A percentile compares a stretch with the other conserved stretches of the same genome.
These are phyloP conservation scores for Podila epicladia DNA, from an alignment of 192 early-diverging fungal genomes.

Conservation along the genomic window DNA sequence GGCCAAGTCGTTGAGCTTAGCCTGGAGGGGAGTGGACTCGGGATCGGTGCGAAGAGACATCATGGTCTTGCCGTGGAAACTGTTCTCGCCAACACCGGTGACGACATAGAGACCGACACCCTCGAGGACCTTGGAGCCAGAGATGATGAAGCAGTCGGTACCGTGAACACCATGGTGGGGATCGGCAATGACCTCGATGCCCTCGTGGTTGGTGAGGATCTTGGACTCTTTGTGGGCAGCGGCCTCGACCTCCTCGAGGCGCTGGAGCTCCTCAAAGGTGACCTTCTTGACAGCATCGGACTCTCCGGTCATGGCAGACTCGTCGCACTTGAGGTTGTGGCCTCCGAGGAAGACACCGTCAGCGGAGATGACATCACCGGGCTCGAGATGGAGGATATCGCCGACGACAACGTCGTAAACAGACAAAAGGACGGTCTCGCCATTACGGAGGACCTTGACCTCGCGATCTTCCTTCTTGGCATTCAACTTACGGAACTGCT, in stretches of 20 bases:
- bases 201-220: slow-evolving; percentile 43
- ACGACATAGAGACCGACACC: slow-evolving; percentile 88
- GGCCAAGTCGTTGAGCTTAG: slow-evolving; percentile 88
- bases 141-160: slow-evolving; percentile 85
- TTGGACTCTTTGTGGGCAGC: slow-evolving; percentile 20
- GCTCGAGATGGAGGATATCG: slow-evolving; percentile 85
- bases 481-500: slow-evolving; percentile 82
- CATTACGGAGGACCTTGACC: slow-evolving; percentile 80
- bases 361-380: slow-evolving; percentile 92
- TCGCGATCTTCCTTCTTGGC: slow-evolving; percentile 85
- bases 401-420: slow-evolving; percentile 87
- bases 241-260: slow-evolving; percentile 20
- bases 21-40: slow-evolving; percentile 93
- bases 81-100: slow-evolving; percentile 85
- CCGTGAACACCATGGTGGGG: slow-evolving; percentile 19
- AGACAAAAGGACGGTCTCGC: slow-evolving; percentile 71
- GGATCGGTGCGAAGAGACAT: slow-evolving; percentile 85
- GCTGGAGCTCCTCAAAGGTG: slow-evolving; percentile 58
- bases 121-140: slow-evolving; percentile 89
- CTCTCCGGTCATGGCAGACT: slow-evolving; percentile 93
- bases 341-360: slow-evolving; percentile 88
- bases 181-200: slow-evolving; percentile 42
- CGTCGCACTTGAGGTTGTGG: slow-evolving; percentile 87
- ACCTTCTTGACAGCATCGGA: slow-evolving; percentile 86
- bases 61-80: slow-evolving; percentile 89